Evolutionary conservation across 257 asterid species (phyloP), one percentile per base, ranked within the genome.

Genomic region (Solanum boliviense): DNA sequence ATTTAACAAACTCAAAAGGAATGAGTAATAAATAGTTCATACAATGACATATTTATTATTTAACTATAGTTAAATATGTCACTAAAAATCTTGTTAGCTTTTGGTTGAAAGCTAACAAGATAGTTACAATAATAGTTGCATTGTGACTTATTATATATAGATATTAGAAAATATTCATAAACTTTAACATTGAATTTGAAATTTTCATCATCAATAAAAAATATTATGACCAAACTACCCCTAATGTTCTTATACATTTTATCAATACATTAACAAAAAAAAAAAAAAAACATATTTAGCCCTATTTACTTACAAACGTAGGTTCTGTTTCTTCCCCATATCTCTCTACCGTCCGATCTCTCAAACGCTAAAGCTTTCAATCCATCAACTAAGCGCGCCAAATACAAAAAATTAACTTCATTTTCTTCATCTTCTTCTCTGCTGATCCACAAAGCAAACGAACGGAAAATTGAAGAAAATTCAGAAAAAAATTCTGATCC

Each of bases 271-370:
- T 52, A 52, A 52, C 4, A 52, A 13, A 27, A 3, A 13, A 32
- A 16, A n/a, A 4, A 2, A 13, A 68, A 1, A 2, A 71, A 6
- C 13, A 16, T 56, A 71, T 16, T 71, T 15, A 36, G 68, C 85
- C 85, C 85, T 29, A 81, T 81, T 46, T 46, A 16, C 9, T 16
- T 29, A 5, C 27, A 29, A 41, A 29, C 29, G 39, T 82, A 31
- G 44, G 70, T 82, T 82, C 86, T 1, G 70, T 82, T 48, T 82
- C 86, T 82, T 82, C 86, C 20, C 7, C 86, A 48, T 5, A 5
- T 82, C 44, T 82, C 86, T 48, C 70, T 82, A 65, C 86, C 86
- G 86, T 82, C 29, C 70, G 86, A 82, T 82, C 86, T 25, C 67
- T 44, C 85, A 81, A 79, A 32, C 34, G 23, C 70, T 21, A 81